phyloP scores from a whole-genome alignment of 169 alveolate species.

The Eimeria necatrix region DNA sequence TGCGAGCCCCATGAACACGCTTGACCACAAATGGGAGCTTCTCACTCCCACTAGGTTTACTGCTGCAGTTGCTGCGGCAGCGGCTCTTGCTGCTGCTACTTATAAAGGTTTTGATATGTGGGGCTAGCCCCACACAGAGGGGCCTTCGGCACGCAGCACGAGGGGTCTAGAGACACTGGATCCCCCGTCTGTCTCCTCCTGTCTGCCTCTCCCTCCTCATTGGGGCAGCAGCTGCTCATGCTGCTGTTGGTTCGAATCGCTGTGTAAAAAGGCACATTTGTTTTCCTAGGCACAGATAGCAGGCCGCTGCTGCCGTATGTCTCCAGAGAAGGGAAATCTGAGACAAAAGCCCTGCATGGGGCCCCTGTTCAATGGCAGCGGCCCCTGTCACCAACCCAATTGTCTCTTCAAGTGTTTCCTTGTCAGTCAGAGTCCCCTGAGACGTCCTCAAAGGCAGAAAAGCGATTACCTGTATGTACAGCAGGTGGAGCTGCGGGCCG shows the following conservation, averaged over 20 bases:
- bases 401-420: background rate
- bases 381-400: too few species aligned
- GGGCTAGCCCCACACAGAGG: background rate
- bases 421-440: conserved; percentile 51
- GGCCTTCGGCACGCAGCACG: background rate
- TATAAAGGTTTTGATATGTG: background rate
- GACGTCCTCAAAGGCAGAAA: conserved; percentile 14
- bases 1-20: too few species aligned
- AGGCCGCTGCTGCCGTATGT: too few species aligned
- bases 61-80: conserved; percentile 11
- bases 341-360: too few species aligned
- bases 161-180: background rate
- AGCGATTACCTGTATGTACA: conserved; percentile 25
- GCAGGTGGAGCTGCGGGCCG: conserved; percentile 24
- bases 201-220: background rate
- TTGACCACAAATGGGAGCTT: too few species aligned
- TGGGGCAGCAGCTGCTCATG: background rate
- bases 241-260: too few species aligned
- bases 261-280: too few species aligned
- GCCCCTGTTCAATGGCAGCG: too few species aligned
- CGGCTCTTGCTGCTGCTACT: background rate
- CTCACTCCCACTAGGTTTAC: background rate
- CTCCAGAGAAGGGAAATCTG: background rate
- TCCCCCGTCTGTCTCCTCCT: background rate
- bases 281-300: too few species aligned